phyloP scores from a whole-genome alignment of 345 rosid genomes.

The Populus ilicifolia region DNA sequence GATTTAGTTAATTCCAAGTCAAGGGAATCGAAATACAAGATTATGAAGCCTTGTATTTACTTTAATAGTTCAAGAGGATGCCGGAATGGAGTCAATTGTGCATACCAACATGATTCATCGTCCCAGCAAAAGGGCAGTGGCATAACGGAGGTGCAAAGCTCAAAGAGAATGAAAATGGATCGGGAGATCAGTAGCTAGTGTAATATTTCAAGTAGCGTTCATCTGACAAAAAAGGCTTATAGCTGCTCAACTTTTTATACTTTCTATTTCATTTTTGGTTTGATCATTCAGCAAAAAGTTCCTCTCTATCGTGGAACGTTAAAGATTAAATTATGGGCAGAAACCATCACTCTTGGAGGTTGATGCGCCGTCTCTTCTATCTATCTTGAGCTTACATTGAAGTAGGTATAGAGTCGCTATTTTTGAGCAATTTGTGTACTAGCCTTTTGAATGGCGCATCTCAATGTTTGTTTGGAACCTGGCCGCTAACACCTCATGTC shows the following conservation, averaged over 20 bases:
- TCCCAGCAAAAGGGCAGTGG: conserved; percentile 48
- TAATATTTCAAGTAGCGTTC: not conserved
- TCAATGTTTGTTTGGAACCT: not conserved
- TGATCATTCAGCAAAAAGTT: conserved; percentile 26
- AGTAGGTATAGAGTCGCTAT: not conserved
- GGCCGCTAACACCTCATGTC: not conserved
- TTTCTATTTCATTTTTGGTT: conserved; percentile 2
- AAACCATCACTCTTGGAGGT: not conserved
- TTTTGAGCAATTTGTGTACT: not conserved
- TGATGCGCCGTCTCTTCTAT: not conserved
- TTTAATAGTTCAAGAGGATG: conserved; percentile 91
- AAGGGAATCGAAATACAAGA: conserved; percentile 60
- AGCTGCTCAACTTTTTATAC: conserved; percentile 6
- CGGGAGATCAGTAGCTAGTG: conserved; percentile 71
- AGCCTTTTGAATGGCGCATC: not conserved
- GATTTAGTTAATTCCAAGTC: conserved; percentile 53
- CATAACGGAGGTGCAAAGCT: conserved; percentile 47
- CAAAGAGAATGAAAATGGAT: conserved; percentile 90
- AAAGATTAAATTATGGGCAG: not conserved
- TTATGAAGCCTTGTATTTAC: conserved; percentile 88
- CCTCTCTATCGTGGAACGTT: not conserved
- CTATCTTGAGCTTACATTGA: not conserved
- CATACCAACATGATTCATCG: conserved; percentile 71
- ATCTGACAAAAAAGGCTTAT: conserved; percentile 1
- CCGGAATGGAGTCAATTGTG: conserved; percentile 78